Evolutionary conservation across 2,329 filamentous ascomycete species (phyloP), one percentile per base, ranked within the genome.

Genomic region (Pezicula neosporulosa): DNA sequence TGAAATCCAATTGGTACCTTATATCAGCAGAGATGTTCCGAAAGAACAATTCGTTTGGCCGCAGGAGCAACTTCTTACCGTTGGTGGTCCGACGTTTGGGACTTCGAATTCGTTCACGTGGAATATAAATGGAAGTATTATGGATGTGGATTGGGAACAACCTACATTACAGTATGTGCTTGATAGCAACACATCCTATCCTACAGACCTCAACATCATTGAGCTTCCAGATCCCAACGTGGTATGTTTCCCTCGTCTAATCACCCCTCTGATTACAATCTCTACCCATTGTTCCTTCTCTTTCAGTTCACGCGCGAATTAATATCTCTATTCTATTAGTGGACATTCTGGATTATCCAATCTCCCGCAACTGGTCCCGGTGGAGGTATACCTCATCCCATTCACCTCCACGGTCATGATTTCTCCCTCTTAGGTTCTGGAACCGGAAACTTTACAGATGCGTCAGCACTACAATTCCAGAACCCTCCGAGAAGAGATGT

Each of bases 291-390:
- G 4, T 30, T 8, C 6, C 28, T 30, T 7, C 2, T 30, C 10
- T 30, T 30, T 30, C 28, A 9, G 7, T 30, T 30, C 18, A 19
- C 18, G 9, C 12, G 39, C 50, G 74, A 74, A 76, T 79, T 50
- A 64, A 77, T 42, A 63, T 57, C 38, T 80, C 76, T 3, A 70
- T 87, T 10, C 72, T 81, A 4, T 68, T 87, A 18, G 70, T 82
- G 27, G 44, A 30, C 27, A 16, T 45, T 35, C 44, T 45, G 44
- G 44, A 16, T 45, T 15, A 6, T 51, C 63, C 19, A 48, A 5
- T 35, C 16, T 19, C 61, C 87, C 75, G 30, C 24, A 28, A 24
- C 3, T 45, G 28, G 28, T 12, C 3, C 7, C 28, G 28, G 28
- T 7, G 28, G 18, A 6, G 45, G 50, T 4, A 21, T 66, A 44